phyloP scores from a whole-genome alignment of 192 early-diverging fungal species.

The Entomortierella parvispora region DNA sequence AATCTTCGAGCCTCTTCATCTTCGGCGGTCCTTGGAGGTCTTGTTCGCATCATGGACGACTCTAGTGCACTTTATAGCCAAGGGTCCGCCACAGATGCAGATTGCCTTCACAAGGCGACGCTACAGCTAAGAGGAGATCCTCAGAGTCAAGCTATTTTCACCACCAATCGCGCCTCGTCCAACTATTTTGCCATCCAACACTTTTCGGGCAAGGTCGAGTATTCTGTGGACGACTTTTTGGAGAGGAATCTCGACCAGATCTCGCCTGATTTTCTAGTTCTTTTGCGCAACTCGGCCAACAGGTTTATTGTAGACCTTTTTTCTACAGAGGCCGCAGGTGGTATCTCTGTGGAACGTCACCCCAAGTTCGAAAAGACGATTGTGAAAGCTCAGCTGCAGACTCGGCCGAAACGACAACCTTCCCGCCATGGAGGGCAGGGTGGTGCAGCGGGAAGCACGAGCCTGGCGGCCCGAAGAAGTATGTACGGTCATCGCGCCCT shows the following conservation, averaged over 20 bases:
- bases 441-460: constrained; percentile 3
- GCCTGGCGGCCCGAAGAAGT: constrained; percentile 53
- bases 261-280: constrained; percentile 84
- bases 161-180: constrained; percentile 42
- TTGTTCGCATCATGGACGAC: constrained; percentile 57
- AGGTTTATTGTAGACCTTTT: constrained; percentile 81
- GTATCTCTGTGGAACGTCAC: constrained; percentile 77
- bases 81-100: constrained; percentile 57
- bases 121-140: constrained; percentile 47
- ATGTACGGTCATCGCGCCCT: constrained; percentile 32
- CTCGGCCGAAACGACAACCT: constrained; percentile 77
- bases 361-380: constrained; percentile 77
- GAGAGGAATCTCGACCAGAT: constrained; percentile 79
- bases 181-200: constrained; percentile 81
- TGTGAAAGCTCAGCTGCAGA: constrained; percentile 79
- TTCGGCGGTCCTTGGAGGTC: constrained; percentile 50
- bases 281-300: constrained; percentile 80
- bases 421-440: constrained; percentile 43
- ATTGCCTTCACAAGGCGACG: constrained; percentile 53
- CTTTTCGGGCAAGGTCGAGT: constrained; percentile 76
- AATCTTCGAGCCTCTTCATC: constrained; percentile 19
- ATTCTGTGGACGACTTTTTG: constrained; percentile 82
- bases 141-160: constrained; percentile 52
- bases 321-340: constrained; percentile 62
- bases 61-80: constrained; percentile 56